Evolutionary conservation across 2,329 filamentous ascomycete species (phyloP).

Genomic region (Ramularia collo-cygni): DNA sequence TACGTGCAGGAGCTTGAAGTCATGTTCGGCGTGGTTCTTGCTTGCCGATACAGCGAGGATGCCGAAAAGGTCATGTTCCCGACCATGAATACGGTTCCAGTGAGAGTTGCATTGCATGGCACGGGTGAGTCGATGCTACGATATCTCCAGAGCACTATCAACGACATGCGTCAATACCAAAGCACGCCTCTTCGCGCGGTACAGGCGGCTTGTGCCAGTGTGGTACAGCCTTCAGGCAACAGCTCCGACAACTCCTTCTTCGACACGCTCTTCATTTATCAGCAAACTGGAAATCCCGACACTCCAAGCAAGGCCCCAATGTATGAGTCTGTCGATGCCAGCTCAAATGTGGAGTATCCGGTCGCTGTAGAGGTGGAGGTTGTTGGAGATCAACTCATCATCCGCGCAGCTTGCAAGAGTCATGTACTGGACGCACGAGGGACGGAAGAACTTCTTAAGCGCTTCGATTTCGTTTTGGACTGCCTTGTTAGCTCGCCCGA

Average conservation of each 20-base stretch:
- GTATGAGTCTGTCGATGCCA: constrained; percentile 57
- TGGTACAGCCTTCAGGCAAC: constrained; percentile 16
- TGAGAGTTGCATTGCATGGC: constrained; percentile 68
- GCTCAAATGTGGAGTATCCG: constrained; percentile 70
- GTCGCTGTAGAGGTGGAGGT: constrained; percentile 76
- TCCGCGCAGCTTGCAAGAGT: constrained; percentile 66
- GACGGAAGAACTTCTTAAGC: constrained; percentile 47
- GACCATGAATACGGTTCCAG: constrained; percentile 82
- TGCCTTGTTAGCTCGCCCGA: constrained; percentile 48
- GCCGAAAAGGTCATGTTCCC: constrained; percentile 69
- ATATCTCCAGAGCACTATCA: constrained; percentile 66
- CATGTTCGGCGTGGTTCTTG: constrained; percentile 74
- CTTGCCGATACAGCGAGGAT: constrained; percentile 70
- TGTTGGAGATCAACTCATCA: constrained; percentile 49
- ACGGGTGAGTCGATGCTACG: constrained; percentile 56
- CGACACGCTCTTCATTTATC: constrained; percentile 61
- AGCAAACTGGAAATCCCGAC: constrained; percentile 43
- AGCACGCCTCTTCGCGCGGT: constrained; percentile 70
- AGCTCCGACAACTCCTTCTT: constrained; percentile 46
- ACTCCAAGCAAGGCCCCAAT: constrained; percentile 31
- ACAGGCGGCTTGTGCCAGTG: constrained; percentile 40
- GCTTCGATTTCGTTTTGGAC: constrained; percentile 54
- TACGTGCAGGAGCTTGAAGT: constrained; percentile 62
- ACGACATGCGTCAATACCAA: constrained; percentile 62
- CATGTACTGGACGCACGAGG: constrained; percentile 44